Percentiles rank a stretch among this genome's conserved stretches.
phyloP scores from a whole-genome alignment of 2,329 filamentous ascomycete species.

The Fusarium sp. region DNA sequence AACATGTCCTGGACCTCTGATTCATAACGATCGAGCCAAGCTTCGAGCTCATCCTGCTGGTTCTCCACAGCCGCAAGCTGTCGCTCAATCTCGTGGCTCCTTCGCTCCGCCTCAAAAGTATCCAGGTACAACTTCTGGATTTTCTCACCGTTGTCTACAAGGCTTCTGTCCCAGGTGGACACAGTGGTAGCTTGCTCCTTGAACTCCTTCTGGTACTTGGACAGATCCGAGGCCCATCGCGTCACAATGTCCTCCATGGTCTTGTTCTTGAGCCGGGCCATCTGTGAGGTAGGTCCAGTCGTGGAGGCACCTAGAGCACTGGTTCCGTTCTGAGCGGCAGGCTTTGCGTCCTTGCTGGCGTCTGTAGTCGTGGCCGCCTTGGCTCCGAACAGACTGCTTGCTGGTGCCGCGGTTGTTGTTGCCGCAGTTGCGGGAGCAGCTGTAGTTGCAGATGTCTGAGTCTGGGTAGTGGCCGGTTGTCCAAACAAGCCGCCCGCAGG shows the following conservation, averaged over 20 bases:
- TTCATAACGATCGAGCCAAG: conserved; percentile 92
- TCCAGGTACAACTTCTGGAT: conserved; percentile 93
- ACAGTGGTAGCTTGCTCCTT: conserved; percentile 90
- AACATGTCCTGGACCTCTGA: conserved; percentile 91
- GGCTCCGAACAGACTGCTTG: conserved; percentile 49
- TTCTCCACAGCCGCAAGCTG: conserved; percentile 90
- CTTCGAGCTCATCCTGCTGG: conserved; percentile 90
- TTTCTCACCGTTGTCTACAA: conserved; percentile 95
- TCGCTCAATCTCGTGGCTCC: conserved; percentile 92
- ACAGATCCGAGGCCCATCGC: conserved; percentile 93
- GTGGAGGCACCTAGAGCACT: conserved; percentile 77
- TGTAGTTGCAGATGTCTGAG: conserved; percentile 37
- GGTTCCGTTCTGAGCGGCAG: conserved; percentile 45
- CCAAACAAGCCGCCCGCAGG: conserved; percentile 44
- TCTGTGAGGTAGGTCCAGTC: conserved; percentile 81
- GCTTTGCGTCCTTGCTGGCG: conserved; percentile 46
- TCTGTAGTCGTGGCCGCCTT: conserved; percentile 49
- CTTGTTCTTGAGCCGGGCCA: conserved; percentile 95
- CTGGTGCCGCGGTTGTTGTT: conserved; percentile 46
- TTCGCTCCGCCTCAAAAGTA: conserved; percentile 93
- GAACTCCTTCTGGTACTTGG: conserved; percentile 97
- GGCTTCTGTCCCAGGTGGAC: conserved; percentile 88
- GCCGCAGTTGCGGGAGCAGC: conserved; percentile 44
- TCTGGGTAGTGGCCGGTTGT: conserved; percentile 30
- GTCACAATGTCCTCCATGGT: conserved; percentile 99